These are phyloP conservation scores for Lindgomyces ingoldianus DNA, from an alignment of 495 filamentous ascomycete species.

Conservation along the genomic window DNA sequence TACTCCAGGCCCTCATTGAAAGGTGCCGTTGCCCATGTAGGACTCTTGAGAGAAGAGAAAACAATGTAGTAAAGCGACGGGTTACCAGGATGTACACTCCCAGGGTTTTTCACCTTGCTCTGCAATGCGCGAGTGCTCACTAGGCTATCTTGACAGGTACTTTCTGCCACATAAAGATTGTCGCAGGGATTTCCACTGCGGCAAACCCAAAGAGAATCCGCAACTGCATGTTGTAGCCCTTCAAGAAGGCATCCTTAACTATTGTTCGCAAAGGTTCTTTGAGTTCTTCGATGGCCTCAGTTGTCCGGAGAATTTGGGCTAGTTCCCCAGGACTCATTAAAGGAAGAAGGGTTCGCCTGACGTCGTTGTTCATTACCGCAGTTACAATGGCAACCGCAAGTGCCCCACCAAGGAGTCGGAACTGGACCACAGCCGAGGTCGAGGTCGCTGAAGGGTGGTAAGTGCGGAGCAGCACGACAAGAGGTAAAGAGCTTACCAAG, in stretches of 20 bases:
- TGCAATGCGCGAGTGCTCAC: not conserved
- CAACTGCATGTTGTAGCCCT: constrained; percentile 23
- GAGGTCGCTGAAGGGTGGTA: constrained; percentile 1
- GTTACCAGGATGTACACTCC: no score
- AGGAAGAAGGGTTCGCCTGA: not conserved
- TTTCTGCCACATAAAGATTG: constrained; percentile 10
- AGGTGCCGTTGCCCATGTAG: no score
- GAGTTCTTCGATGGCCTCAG: not conserved
- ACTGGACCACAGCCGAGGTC: constrained; percentile 8
- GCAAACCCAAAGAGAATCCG: constrained; percentile 24
- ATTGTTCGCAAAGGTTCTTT: not conserved
- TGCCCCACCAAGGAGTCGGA: constrained; percentile 20
- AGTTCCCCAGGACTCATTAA: not conserved
- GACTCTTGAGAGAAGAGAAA: no score
- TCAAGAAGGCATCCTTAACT: constrained; percentile 7
- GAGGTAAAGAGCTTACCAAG: constrained; percentile 4
- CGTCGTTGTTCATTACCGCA: constrained; percentile 11
- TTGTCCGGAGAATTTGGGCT: not conserved
- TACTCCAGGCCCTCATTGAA: no score
- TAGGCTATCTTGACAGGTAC: not conserved
- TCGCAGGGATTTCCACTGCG: constrained; percentile 4
- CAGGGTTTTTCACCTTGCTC: not conserved
- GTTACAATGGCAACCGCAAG: constrained; percentile 19
- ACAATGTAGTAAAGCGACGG: no score
- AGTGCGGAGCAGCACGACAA: not conserved